phyloP scores from a whole-genome alignment of 345 rosid genomes.

The Heritiera littoralis region DNA sequence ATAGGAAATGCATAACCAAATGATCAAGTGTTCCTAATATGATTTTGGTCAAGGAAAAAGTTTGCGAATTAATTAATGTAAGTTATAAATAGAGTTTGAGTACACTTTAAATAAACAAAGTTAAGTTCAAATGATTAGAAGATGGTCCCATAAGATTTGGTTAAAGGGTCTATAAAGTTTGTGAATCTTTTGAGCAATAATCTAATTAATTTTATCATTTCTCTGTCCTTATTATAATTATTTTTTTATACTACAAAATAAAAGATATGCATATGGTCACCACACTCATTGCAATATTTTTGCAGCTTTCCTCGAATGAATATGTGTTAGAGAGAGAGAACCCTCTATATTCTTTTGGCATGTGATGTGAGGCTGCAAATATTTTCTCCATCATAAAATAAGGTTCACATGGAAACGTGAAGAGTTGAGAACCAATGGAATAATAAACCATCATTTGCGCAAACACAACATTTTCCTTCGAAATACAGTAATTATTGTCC shows the following conservation, averaged over 20 bases:
- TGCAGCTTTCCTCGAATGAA: neutral
- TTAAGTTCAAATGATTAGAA: neutral
- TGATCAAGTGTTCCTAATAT: neutral
- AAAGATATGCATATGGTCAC: neutral
- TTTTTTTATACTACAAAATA: neutral
- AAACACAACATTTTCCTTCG: slow-evolving; percentile 15
- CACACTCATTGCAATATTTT: neutral
- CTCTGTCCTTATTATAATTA: neutral
- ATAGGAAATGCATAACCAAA: too few species aligned
- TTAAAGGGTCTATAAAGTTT: neutral
- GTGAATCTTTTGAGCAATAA: neutral
- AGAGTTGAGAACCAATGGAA: slow-evolving; percentile 23
- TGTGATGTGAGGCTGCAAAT: slow-evolving; percentile 10
- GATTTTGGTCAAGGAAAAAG: neutral
- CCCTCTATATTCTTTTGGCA: neutral
- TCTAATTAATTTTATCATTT: neutral
- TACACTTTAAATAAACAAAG: neutral
- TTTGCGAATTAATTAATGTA: neutral
- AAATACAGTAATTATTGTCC: neutral
- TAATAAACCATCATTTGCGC: slow-evolving; percentile 32
- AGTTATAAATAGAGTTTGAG: neutral
- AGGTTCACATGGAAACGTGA: slow-evolving; percentile 53
- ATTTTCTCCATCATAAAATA: neutral
- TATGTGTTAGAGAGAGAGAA: neutral
- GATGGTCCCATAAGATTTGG: neutral